Evolutionary conservation across 108 stramenopile genomes (phyloP), one percentile per base, ranked within the genome.

Genomic region (Schizochytrium sp.): DNA sequence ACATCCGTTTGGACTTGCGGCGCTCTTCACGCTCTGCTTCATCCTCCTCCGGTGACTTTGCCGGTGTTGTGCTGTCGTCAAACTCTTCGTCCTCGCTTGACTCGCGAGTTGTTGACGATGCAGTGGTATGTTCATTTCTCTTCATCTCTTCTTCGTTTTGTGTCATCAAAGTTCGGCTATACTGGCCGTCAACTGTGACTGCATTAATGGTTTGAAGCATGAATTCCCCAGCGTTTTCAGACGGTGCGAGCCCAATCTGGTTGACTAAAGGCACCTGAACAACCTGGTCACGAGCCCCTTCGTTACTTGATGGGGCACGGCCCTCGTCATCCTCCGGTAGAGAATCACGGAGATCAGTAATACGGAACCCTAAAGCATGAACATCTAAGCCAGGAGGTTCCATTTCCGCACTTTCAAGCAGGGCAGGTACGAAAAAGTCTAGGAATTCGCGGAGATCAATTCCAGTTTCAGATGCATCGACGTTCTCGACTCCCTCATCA

Each of bases 391-490:
- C 64, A 5, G 64, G 64, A 38, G 64, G 41, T 5, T 38, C 41
- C 64, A 42, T 69, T 38, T 38, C 40, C 0, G 64, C 1, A 1
- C 41, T n/a, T 42, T 69, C 64, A 7, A 69, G 64, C 64, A 69
- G 73, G 19, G 46, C 19, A 8, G 73, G 50, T n/a, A 83, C 28
- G 73, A 83, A 83, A 53, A 83, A 83, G 53, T 55, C 50, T 15
- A 83, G 73, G n/a, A 83, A 83, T 1, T 83, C 73, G 45, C 53
- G 15, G 8, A 83, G 73, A 83, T 55, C 53, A 53, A 83, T 83
- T 0, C 73, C 73, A 19, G 73, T 83, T 53, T 83, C 73, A 13
- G 53, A 46, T 4, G 73, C 50, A n/a, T 83, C 73, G 13, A 83
- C 73, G 19, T 83, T 83, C 2, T 83, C 73, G 0, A 83, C 73